Conservation (phyloP, 345 rosid species). For the Gossypium arboreum region DNA sequence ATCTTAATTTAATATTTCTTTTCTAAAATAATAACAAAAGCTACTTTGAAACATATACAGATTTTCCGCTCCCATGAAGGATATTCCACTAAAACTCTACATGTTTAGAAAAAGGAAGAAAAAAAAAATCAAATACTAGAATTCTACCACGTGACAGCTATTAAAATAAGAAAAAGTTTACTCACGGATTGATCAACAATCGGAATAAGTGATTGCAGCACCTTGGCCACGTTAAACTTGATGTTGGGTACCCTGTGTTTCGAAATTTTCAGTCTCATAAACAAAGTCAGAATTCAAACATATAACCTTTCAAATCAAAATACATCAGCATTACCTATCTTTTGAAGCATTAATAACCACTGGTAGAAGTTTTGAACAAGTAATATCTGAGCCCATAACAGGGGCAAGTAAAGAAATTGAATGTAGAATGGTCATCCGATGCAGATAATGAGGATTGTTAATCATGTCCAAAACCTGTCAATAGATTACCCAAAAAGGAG, state of each 20-base stretch:
- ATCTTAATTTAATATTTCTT: too few relatives aligned
- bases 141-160: not conserved
- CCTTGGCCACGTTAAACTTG: constrained; percentile 91
- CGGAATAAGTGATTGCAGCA: constrained; percentile 77
- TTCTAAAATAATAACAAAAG: too few relatives aligned
- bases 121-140: not conserved
- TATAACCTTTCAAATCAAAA: not conserved
- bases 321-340: constrained; percentile 59
- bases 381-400: constrained; percentile 84
- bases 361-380: constrained; percentile 80
- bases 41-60: not conserved
- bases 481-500: not conserved
- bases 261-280: constrained; percentile 1
- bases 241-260: constrained; percentile 83
- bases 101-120: not conserved
- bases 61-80: not conserved
- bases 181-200: constrained; percentile 83
- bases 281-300: not conserved
- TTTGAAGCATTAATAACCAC: constrained; percentile 72
- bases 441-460: constrained; percentile 79
- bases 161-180: constrained; percentile 11
- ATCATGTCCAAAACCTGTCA: constrained; percentile 81
- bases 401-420: constrained; percentile 84
- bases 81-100: not conserved
- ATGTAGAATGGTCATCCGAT: constrained; percentile 83